Conservation (phyloP, 1,284 basidiomycete species). For the Porodaedalea pini region DNA sequence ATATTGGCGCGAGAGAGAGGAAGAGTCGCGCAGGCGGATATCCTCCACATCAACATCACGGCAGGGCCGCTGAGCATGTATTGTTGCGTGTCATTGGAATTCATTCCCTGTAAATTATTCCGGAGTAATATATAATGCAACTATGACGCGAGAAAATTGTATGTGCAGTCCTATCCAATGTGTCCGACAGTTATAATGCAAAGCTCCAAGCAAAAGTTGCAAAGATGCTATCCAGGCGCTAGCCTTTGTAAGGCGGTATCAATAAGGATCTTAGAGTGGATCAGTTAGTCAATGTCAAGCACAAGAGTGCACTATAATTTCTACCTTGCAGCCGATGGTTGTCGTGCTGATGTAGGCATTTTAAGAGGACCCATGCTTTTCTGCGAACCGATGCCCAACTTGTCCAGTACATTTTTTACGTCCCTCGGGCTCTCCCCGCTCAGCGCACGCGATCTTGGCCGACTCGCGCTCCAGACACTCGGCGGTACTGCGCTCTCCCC, state of each 20-base stretch:
- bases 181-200: background rate
- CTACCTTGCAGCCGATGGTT: slow-evolving; percentile 39
- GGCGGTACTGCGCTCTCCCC: slow-evolving; percentile 18
- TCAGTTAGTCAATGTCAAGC: background rate
- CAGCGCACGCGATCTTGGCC: slow-evolving; percentile 46
- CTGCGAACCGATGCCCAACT: slow-evolving; percentile 71
- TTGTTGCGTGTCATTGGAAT: background rate
- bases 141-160: background rate
- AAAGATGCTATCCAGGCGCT: background rate
- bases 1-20: slow-evolving; percentile 57
- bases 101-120: background rate
- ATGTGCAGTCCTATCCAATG: slow-evolving; percentile 1
- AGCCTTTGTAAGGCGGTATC: slow-evolving; percentile 31
- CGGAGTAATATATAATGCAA: background rate
- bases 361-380: slow-evolving; percentile 58
- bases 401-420: slow-evolving; percentile 73
- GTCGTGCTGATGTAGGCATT: slow-evolving; percentile 57
- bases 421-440: slow-evolving; percentile 57
- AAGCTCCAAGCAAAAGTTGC: background rate
- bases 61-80: background rate
- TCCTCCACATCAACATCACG: slow-evolving; percentile 25
- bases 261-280: slow-evolving; percentile 23
- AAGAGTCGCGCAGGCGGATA: slow-evolving; percentile 48
- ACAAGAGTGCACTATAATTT: slow-evolving; percentile 3
- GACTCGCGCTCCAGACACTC: slow-evolving; percentile 37